A percentile compares a stretch with the other conserved stretches of the same genome.
phyloP scores from a whole-genome alignment of 805 yeast genomes.

The Candida sphagnicola region DNA sequence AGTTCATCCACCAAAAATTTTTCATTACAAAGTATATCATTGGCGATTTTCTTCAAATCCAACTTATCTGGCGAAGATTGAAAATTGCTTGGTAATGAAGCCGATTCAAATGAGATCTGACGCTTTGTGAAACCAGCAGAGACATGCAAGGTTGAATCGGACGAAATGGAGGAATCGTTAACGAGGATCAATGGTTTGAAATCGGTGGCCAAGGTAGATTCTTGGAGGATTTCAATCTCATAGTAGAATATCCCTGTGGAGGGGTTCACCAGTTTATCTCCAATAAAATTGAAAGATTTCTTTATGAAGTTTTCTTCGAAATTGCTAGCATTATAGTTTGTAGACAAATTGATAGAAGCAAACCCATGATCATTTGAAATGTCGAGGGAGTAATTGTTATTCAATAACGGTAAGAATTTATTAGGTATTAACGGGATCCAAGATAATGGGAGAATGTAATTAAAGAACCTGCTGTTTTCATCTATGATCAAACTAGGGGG shows the following conservation, averaged over 20 bases:
- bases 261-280: conserved; percentile 30
- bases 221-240: conserved; percentile 36
- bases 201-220: conserved; percentile 26
- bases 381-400: conserved; percentile 19
- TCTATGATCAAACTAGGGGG: conserved; percentile 25
- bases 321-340: conserved; percentile 4
- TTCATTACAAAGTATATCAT: conserved; percentile 21
- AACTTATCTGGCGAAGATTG: conserved; percentile 10
- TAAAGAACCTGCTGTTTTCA: conserved; percentile 17
- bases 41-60: conserved; percentile 28
- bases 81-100: conserved; percentile 6
- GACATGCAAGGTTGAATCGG: conserved; percentile 27
- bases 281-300: conserved; percentile 28
- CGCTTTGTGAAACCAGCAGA: conserved; percentile 33
- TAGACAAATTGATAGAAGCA: conserved; percentile 23
- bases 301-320: conserved; percentile 4
- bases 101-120: conserved; percentile 18
- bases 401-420: conserved; percentile 18
- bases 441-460: conserved; percentile 32
- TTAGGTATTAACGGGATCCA: conserved; percentile 37
- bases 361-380: conserved; percentile 25
- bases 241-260: conserved; percentile 38
- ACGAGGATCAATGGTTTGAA: conserved; percentile 29
- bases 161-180: conserved; percentile 31
- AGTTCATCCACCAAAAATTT: conserved; percentile 11